These are phyloP conservation scores for Thalassiosira pacifica DNA, from an alignment of 352 stramenopile genomes.

Conservation along the genomic window DNA sequence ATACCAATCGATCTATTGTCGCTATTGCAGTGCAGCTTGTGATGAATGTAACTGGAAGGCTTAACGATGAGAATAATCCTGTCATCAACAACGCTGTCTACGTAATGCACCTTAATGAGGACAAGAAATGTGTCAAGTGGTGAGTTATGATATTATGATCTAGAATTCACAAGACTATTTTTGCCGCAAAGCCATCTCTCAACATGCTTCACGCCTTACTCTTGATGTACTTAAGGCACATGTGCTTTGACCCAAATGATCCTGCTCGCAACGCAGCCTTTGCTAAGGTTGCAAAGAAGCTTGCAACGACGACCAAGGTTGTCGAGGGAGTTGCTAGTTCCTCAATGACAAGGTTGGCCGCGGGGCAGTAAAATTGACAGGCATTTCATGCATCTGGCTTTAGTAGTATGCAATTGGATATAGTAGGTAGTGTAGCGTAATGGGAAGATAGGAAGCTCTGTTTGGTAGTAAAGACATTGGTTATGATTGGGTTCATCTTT, in stretches of 20 bases:
- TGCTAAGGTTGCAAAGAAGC: not conserved
- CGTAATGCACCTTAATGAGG: conserved; percentile 13
- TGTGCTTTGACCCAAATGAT: not conserved
- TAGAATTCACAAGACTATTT: not conserved
- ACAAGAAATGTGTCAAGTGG: not conserved
- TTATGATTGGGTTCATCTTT: no score
- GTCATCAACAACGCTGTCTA: not conserved
- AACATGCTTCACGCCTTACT: no score
- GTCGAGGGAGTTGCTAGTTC: not conserved
- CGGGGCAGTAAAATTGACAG: not conserved
- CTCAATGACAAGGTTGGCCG: not conserved
- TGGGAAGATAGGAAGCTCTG: no score
- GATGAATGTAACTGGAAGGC: conserved; percentile 5
- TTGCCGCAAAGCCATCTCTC: not conserved
- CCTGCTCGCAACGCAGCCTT: not conserved
- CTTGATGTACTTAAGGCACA: no score
- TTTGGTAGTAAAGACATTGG: not conserved
- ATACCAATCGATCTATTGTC: conserved; percentile 11
- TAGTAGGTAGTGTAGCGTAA: no score
- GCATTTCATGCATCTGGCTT: not conserved
- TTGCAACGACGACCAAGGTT: not conserved
- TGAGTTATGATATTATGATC: not conserved
- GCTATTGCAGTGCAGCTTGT: not conserved
- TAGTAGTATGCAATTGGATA: no score
- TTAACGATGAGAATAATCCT: conserved; percentile 19